Conservation (phyloP, 257 asterid genomes). For the Paulownia fortunei region DNA sequence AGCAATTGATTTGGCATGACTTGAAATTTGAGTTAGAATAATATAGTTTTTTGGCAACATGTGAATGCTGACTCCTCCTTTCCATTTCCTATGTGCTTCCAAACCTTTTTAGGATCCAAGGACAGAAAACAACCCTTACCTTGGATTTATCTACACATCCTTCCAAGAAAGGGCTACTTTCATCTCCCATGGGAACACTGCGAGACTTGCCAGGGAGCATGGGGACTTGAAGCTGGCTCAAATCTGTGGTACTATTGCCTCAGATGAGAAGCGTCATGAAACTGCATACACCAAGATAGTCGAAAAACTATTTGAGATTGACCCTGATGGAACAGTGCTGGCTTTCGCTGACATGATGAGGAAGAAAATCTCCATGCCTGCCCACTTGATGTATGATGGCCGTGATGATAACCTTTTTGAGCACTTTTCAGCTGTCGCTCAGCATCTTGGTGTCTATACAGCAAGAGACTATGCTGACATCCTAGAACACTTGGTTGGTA, state of each 20-base stretch:
- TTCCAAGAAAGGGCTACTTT: constrained; percentile 91
- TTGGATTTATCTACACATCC: constrained; percentile 84
- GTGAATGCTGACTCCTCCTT: too few relatives aligned
- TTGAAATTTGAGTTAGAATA: neutral
- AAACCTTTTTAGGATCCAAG: constrained; percentile 63
- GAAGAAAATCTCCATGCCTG: constrained; percentile 86
- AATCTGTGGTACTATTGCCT: constrained; percentile 76
- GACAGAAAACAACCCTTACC: constrained; percentile 81
- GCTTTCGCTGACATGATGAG: constrained; percentile 87
- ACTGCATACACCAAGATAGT: constrained; percentile 83
- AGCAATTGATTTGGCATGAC: neutral
- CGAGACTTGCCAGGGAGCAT: constrained; percentile 69
- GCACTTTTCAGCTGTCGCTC: constrained; percentile 77
- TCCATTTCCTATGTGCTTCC: neutral
- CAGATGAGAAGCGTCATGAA: constrained; percentile 89
- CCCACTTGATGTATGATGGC: constrained; percentile 88
- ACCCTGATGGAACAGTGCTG: constrained; percentile 73
- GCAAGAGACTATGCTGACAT: constrained; percentile 81
- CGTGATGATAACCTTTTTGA: constrained; percentile 69
- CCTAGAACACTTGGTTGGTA: constrained; percentile 65
- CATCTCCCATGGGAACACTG: constrained; percentile 83
- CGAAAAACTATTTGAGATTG: constrained; percentile 79
- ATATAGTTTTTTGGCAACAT: neutral
- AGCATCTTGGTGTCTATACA: constrained; percentile 71
- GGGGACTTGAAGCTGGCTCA: constrained; percentile 81